phyloP scores from a whole-genome alignment of 2,329 filamentous ascomycete species.

The Trichophyton verrucosum region DNA sequence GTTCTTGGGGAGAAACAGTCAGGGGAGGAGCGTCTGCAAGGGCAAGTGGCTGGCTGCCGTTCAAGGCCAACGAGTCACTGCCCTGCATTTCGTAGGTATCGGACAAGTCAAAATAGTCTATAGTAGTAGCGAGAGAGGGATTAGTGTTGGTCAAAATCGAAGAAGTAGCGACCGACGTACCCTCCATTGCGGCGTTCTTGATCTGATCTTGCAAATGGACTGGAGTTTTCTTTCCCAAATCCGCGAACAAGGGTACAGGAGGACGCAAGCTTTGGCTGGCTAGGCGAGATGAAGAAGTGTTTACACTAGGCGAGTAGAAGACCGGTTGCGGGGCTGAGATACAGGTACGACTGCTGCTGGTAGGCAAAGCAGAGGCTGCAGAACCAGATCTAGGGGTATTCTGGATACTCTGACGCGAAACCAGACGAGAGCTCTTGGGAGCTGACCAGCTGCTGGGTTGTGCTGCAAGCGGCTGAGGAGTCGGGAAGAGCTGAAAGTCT shows the following conservation, averaged over 20 bases:
- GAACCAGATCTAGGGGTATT: not conserved
- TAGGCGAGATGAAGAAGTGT: not conserved
- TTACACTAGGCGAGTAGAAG: not conserved
- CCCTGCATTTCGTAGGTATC: not conserved
- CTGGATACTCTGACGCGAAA: too few species aligned
- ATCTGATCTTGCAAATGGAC: not conserved
- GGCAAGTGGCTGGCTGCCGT: not conserved
- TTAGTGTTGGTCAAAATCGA: not conserved
- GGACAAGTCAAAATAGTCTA: not conserved
- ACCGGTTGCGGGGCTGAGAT: not conserved
- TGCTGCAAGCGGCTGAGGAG: constrained; percentile 6
- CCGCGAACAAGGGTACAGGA: not conserved
- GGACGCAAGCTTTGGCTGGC: not conserved
- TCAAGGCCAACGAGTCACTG: not conserved
- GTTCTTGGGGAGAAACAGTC: constrained; percentile 75
- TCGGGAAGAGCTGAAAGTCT: constrained; percentile 37
- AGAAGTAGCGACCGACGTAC: not conserved
- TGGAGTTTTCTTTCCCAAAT: not conserved
- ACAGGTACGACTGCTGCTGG: not conserved
- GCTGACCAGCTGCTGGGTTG: too few species aligned
- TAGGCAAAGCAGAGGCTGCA: not conserved
- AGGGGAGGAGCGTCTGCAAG: not conserved
- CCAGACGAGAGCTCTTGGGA: too few species aligned
- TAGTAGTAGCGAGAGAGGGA: not conserved
- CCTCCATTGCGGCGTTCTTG: not conserved